Base-by-base conservation (phyloP, 2,329 filamentous ascomycete genomes). In the Penicillium sp. region DNA sequence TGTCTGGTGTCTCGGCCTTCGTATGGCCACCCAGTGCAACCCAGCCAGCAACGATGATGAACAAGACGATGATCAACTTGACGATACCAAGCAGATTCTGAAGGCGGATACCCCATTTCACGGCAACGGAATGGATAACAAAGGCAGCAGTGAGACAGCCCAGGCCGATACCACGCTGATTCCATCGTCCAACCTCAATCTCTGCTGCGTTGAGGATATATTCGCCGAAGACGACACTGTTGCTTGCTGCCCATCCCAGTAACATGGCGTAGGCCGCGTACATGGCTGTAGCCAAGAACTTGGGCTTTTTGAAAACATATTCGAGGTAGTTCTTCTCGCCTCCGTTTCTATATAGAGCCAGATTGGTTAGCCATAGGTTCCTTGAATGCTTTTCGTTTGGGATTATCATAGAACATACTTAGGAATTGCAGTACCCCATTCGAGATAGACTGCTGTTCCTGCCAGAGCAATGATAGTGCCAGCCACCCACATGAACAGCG, bases 301-400 rank as follows among this genome's bases (percentile, higher is more conserved):
- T 75, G 27, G 81, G 81, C 18, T 72, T 76, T 43, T 69, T 73
- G 63, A 78, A 82, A 34, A 81, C 78, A 35, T 79, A 78, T 67
- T 82, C 79, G 39, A 82, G 76, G 61, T 82, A 82, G 36, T 81
- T 77, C 46, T 79, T 76, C 60, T 81, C 79, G n/a, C 79, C 79
- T 35, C 80, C 79, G 65, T 79, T 66, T 69, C 78, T 64, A 67
- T 65, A 14, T 64, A 65, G 7, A 35, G 11, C 2, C 19, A 50
- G 35, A 3, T 13, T 19, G 4, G 29, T 61, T 39, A 51, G 43
- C 42, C n/a, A 32, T 13, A 29, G n/a, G n/a, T 42, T 36, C 10
- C 11, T 26, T 13, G 23, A 2, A 34, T 29, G 7, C 10, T 14
- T 34, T 6, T n/a, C 3, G 10, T 16, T 14, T 2, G 6, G 16